Conservation (phyloP, 345 rosid species). For the Isatis tinctoria region DNA sequence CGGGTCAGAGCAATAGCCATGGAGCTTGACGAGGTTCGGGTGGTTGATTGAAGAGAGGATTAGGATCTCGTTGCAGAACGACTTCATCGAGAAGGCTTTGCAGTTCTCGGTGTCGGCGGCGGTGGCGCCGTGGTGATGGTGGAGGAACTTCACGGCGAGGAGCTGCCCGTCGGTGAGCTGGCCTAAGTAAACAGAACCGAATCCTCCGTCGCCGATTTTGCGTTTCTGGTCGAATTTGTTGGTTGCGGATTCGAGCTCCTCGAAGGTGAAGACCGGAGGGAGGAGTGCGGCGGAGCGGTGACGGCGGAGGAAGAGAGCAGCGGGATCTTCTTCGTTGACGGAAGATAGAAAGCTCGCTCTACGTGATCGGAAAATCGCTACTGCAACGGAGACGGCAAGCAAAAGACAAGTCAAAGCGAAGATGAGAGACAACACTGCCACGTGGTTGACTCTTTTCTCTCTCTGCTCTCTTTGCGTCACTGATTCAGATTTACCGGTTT, state of each 20-base stretch:
- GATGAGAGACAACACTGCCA: constrained; percentile 49
- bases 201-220: constrained; percentile 92
- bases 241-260: constrained; percentile 79
- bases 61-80: constrained; percentile 87
- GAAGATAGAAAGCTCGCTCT: constrained; percentile 34
- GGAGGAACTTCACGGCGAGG: constrained; percentile 86
- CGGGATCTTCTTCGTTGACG: constrained; percentile 66
- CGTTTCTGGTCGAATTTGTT: constrained; percentile 71
- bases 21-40: constrained; percentile 82
- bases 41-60: constrained; percentile 80
- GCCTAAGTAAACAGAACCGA: constrained; percentile 81
- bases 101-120: constrained; percentile 37
- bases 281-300: constrained; percentile 70
- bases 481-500: constrained; percentile 34
- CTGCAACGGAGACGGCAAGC: constrained; percentile 39
- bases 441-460: constrained; percentile 31
- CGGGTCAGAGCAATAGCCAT: constrained; percentile 95
- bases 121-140: constrained; percentile 48
- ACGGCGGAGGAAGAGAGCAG: constrained; percentile 66
- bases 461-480: constrained; percentile 27
- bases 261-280: constrained; percentile 89
- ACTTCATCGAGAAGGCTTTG: constrained; percentile 59
- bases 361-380: constrained; percentile 53
- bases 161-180: constrained; percentile 65
- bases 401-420: constrained; percentile 52